These are phyloP conservation scores for Platanthera zijinensis DNA, from an alignment of 106 monocot species.

Conservation along the genomic window DNA sequence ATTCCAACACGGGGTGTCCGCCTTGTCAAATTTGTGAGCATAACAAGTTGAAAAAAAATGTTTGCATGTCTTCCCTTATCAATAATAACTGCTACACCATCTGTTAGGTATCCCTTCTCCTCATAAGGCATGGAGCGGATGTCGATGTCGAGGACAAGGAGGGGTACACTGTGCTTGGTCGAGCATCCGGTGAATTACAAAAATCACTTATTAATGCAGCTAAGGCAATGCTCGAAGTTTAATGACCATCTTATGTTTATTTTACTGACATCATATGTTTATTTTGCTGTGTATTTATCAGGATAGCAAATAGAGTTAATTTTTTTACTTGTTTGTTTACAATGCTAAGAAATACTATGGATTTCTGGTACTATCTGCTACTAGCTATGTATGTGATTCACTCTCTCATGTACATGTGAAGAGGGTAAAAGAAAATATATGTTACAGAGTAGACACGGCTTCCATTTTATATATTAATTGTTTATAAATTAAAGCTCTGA, in stretches of 20 bases:
- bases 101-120: conserved; percentile 68
- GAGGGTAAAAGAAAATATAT: too few species aligned
- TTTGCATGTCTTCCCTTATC: too few species aligned
- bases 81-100: neutral
- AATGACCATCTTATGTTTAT: neutral
- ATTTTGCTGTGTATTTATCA: neutral
- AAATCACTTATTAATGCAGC: conserved; percentile 64
- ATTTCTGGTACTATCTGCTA: too few species aligned
- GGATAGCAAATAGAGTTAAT: neutral
- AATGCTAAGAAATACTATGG: neutral
- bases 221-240: conserved; percentile 74
- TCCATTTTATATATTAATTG: too few species aligned
- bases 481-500: too few species aligned
- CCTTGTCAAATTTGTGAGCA: too few species aligned
- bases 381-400: too few species aligned
- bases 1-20: too few species aligned
- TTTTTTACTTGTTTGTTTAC: neutral
- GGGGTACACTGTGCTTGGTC: conserved; percentile 78
- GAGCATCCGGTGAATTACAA: conserved; percentile 54
- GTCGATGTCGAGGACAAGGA: conserved; percentile 78
- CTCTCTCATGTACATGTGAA: too few species aligned
- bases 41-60: too few species aligned
- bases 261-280: neutral
- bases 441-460: too few species aligned
- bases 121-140: conserved; percentile 81